phyloP scores from a whole-genome alignment of 306 rosid species.

The Pyrus communis region DNA sequence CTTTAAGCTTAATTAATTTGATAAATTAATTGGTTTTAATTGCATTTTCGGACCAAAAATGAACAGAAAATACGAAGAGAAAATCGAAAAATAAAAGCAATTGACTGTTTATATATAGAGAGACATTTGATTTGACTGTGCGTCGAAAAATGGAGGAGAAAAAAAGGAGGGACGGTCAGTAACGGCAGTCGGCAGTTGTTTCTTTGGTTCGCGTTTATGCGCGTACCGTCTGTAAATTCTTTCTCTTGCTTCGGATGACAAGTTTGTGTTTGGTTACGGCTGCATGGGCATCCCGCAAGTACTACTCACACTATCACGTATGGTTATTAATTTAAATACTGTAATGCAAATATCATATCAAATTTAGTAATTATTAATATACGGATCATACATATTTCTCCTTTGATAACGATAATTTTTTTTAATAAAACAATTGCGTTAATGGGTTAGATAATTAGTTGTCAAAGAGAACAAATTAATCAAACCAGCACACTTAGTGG shows the following conservation, averaged over 20 bases:
- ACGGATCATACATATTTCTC: too few relatives aligned
- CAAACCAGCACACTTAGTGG: too few relatives aligned
- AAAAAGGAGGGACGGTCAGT: not conserved
- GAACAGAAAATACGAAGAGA: not conserved
- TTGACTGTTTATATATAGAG: not conserved
- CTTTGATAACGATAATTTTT: too few relatives aligned
- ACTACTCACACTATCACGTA: too few relatives aligned
- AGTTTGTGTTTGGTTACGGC: not conserved
- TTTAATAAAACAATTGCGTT: too few relatives aligned
- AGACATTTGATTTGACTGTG: not conserved
- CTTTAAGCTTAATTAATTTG: not conserved
- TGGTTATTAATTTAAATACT: too few relatives aligned
- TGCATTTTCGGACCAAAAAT: not conserved
- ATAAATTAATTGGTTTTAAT: not conserved
- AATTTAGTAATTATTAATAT: too few relatives aligned
- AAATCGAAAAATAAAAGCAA: not conserved
- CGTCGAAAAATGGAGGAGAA: slow-evolving; percentile 6
- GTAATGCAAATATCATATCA: too few relatives aligned
- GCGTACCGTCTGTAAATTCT: not conserved
- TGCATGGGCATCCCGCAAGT: not conserved
- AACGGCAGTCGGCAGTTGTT: not conserved
- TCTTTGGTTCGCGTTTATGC: not conserved
- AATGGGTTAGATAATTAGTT: too few relatives aligned
- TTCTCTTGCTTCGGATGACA: not conserved
- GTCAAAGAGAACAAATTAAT: too few relatives aligned